Evolutionary conservation across 257 asterid genomes (phyloP).

Genomic region (Jacaranda mimosifolia): DNA sequence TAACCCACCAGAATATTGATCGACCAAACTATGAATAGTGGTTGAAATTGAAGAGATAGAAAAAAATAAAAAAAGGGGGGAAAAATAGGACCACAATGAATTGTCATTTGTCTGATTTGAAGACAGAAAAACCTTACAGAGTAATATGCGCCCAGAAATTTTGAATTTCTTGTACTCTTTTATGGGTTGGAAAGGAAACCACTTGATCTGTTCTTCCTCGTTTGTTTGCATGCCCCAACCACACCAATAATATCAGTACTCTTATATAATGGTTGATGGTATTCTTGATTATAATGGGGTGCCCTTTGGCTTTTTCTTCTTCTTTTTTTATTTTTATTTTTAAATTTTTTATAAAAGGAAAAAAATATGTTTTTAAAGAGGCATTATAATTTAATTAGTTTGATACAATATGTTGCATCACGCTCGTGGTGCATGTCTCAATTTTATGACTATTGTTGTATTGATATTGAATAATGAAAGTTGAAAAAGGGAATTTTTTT

Average conservation of each 20-base stretch:
- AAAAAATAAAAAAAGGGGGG: not conserved
- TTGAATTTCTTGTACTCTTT: slow-evolving; percentile 43
- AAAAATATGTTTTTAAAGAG: not conserved
- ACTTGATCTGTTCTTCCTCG: slow-evolving; percentile 42
- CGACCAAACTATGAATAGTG: not conserved
- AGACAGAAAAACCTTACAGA: slow-evolving; percentile 47
- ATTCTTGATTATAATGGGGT: slow-evolving; percentile 26
- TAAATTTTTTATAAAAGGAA: not conserved
- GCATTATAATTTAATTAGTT: too few species aligned
- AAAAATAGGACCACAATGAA: slow-evolving; percentile 41
- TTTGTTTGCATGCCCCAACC: slow-evolving; percentile 39
- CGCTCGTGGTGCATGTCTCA: too few species aligned
- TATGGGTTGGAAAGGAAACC: slow-evolving; percentile 37
- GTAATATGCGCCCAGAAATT: slow-evolving; percentile 22
- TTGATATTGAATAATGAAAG: too few species aligned
- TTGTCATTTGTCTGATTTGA: too few species aligned
- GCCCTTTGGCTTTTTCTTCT: not conserved
- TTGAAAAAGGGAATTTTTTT: too few species aligned
- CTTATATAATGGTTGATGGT: slow-evolving; percentile 12
- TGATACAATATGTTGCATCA: too few species aligned
- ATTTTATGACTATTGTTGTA: too few species aligned
- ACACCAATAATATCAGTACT: slow-evolving; percentile 44
- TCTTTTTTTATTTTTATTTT: not conserved
- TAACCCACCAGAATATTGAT: not conserved
- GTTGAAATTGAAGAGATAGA: slow-evolving; percentile 12